These are phyloP conservation scores for Asterionellopsis glacialis DNA, from an alignment of 108 stramenopile species.

Conservation along the genomic window DNA sequence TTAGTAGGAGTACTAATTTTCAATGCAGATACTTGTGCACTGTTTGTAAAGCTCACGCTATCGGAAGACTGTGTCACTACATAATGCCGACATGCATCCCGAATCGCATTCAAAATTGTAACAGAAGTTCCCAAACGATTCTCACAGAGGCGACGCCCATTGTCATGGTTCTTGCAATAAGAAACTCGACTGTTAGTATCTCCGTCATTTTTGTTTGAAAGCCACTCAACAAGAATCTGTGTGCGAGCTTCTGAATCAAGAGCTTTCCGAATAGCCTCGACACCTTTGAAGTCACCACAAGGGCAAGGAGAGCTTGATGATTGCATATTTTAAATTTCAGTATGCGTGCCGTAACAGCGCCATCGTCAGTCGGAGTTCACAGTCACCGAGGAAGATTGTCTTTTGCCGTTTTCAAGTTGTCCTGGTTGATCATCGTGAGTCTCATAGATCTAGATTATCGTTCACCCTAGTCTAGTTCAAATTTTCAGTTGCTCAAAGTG, in stretches of 20 bases:
- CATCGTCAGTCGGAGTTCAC: too few species aligned
- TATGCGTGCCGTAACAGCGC: too few species aligned
- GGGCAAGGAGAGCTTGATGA: background rate
- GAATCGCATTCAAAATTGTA: slow-evolving; percentile 64
- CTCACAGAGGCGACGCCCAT: background rate
- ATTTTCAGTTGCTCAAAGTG: too few species aligned
- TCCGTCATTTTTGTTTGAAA: slow-evolving; percentile 6
- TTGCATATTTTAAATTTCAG: too few species aligned
- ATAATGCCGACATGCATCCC: slow-evolving; percentile 66
- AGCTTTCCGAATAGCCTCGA: slow-evolving; percentile 1
- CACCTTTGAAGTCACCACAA: background rate
- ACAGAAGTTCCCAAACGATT: slow-evolving; percentile 32
- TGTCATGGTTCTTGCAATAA: background rate
- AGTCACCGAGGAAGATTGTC: too few species aligned
- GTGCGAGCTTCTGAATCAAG: slow-evolving; percentile 24
- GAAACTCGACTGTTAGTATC: background rate
- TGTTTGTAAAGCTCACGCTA: background rate
- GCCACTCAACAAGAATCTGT: slow-evolving; percentile 20
- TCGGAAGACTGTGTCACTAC: slow-evolving; percentile 23
- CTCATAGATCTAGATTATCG: too few species aligned
- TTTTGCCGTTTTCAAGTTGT: too few species aligned
- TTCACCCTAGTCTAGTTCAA: too few species aligned
- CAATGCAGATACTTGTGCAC: background rate
- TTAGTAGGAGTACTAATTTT: background rate
- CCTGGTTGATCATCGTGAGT: too few species aligned